A percentile compares a stretch with the other conserved stretches of the same genome.
Evolutionary conservation across 1,139 yeast genomes (phyloP).

Genomic region (Pichia sp.): DNA sequence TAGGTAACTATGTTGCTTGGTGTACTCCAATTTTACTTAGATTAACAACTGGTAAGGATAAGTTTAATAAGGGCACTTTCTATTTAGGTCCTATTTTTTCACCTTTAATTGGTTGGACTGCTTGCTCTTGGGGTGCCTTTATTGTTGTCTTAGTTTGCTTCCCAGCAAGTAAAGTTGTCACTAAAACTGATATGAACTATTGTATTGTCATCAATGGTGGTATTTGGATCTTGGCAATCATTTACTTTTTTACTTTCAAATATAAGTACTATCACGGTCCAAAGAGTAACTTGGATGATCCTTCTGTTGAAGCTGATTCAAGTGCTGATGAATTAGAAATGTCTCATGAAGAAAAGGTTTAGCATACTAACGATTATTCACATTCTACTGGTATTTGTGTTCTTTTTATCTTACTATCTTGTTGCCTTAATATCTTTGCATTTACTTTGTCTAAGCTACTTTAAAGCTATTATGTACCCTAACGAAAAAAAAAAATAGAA

Average conservation of each 20-base stretch:
- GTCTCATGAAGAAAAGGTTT: constrained; percentile 5
- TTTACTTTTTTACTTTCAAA: constrained; percentile 41
- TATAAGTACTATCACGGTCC: constrained; percentile 48
- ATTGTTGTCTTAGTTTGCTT: constrained; percentile 36
- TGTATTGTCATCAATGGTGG: constrained; percentile 48
- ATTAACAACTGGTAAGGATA: constrained; percentile 38
- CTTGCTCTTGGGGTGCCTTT: constrained; percentile 16
- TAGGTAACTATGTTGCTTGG: constrained; percentile 59
- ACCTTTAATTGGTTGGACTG: constrained; percentile 35
- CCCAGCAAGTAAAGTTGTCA: constrained; percentile 30
- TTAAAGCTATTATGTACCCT: too few species aligned
- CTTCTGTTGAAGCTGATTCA: constrained; percentile 6
- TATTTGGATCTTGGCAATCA: constrained; percentile 39
- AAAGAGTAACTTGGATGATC: constrained; percentile 31
- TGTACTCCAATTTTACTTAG: constrained; percentile 48
- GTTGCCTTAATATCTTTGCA: too few species aligned
- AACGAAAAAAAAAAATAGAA: too few species aligned
- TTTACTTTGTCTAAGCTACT: too few species aligned
- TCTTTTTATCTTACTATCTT: too few species aligned
- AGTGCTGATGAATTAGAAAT: constrained; percentile 6
- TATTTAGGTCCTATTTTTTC: constrained; percentile 47
- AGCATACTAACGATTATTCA: too few species aligned
- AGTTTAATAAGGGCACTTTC: constrained; percentile 59
- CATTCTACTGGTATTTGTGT: too few species aligned
- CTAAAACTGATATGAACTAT: constrained; percentile 46